Conservation (phyloP, 768 basidiomycete genomes). For the Hygrocybe coccinea region DNA sequence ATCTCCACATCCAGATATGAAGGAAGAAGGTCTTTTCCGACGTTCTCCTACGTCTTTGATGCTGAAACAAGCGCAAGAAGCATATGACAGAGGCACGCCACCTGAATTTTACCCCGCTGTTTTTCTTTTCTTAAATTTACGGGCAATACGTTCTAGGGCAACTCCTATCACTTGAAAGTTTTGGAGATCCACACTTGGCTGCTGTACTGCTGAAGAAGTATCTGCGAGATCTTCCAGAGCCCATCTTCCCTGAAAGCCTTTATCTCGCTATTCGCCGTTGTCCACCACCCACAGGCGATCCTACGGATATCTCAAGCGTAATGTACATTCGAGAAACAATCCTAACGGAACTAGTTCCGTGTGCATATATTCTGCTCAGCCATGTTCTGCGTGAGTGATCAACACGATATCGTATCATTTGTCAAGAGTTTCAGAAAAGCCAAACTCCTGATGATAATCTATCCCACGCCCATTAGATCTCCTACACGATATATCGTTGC, state of each 20-base stretch:
- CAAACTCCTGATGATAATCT: too few relatives aligned
- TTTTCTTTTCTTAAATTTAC: not conserved
- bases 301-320: slow-evolving; percentile 53
- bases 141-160: slow-evolving; percentile 45
- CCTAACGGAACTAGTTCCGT: slow-evolving; percentile 63
- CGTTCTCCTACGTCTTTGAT: slow-evolving; percentile 70
- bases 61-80: slow-evolving; percentile 71
- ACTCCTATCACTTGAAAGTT: slow-evolving; percentile 71
- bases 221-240: slow-evolving; percentile 71
- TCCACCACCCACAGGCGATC: slow-evolving; percentile 50
- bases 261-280: slow-evolving; percentile 66
- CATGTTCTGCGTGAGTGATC: slow-evolving; percentile 54
- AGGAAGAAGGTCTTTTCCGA: slow-evolving; percentile 77
- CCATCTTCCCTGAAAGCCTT: slow-evolving; percentile 67
- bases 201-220: slow-evolving; percentile 86
- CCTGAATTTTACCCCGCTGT: not conserved
- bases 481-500: slow-evolving; percentile 72
- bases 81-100: slow-evolving; percentile 70
- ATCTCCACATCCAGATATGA: slow-evolving; percentile 42
- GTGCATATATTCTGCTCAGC: slow-evolving; percentile 69
- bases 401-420: not conserved
- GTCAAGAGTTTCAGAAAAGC: slow-evolving; percentile 19
- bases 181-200: slow-evolving; percentile 72
- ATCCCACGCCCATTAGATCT: slow-evolving; percentile 53
- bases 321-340: slow-evolving; percentile 65